Evolutionary conservation across 192 early-diverging fungal species (phyloP).

Genomic region (Geosiphon pyriformis): DNA sequence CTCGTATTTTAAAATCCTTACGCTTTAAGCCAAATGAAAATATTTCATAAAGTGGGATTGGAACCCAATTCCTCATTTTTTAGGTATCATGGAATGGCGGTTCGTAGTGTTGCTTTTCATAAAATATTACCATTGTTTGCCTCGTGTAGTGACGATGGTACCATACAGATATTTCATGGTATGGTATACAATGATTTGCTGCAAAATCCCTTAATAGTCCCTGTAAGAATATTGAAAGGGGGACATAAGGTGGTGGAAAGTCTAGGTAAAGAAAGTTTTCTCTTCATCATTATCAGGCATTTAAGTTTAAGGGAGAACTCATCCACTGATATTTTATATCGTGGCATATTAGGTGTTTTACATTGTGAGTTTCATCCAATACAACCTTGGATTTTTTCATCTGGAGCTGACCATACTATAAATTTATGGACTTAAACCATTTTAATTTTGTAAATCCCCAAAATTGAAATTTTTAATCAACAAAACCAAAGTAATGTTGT

Average conservation of each 20-base stretch:
- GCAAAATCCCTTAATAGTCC: constrained; percentile 96
- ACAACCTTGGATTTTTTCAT: constrained; percentile 95
- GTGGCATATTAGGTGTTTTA: constrained; percentile 73
- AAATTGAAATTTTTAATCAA: too few relatives aligned
- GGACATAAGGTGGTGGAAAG: constrained; percentile 66
- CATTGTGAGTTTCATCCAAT: constrained; percentile 90
- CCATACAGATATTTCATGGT: constrained; percentile 93
- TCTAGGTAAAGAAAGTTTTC: constrained; percentile 45
- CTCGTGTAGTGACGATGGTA: constrained; percentile 87
- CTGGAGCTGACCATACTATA: constrained; percentile 84
- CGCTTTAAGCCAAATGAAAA: too few relatives aligned
- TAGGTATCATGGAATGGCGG: constrained; percentile 80
- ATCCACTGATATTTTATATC: constrained; percentile 6
- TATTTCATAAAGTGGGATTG: too few relatives aligned
- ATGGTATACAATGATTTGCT: constrained; percentile 97
- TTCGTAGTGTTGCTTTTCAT: constrained; percentile 85
- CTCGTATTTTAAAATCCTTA: not conserved
- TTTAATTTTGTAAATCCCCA: too few relatives aligned
- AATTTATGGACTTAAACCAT: constrained; percentile 85
- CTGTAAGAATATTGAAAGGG: constrained; percentile 88
- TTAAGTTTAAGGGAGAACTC: not conserved
- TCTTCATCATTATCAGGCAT: not conserved
- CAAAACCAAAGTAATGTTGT: too few relatives aligned
- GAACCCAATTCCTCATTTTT: too few relatives aligned
- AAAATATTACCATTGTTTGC: constrained; percentile 90